Base-by-base conservation (phyloP, 2,329 filamentous ascomycete genomes). In the Pyrenochaeta sp. region DNA sequence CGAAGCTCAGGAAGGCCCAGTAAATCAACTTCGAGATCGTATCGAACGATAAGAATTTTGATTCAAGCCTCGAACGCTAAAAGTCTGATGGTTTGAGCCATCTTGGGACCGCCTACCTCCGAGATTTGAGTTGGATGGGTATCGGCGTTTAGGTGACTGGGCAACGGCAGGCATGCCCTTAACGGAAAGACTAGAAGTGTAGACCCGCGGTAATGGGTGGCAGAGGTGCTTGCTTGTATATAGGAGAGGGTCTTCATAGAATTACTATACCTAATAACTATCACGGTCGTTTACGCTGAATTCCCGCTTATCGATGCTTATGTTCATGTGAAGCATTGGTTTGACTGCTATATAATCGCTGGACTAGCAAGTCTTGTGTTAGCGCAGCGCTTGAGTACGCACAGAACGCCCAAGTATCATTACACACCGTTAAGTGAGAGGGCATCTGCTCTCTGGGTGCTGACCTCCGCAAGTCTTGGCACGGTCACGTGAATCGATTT, bases 1-100 rank as follows among this genome's bases (percentile, higher is more conserved):
- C 86, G n/a, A 69, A 72, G 56, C 52, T 59, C 42, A 66, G 59
- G 54, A 93, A 93, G 84, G 82, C 82, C 2, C 66, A 72, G 66
- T 77, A 75, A 67, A 66, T 9, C 46, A 46, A n/a, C 28, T 7
- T 42, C 19, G 30, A 25, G n/a, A 36, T 25, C 46, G 34, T n/a
- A 37, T 44, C 36, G 9, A 43, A 47, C 42, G 49, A 47, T 7
- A 37, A 28, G 9, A 6, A 42, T 15, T n/a, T 8, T 32, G 19
- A 9, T 19, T 19, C 39, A 24, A 50, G 24, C 24, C 22, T 24
- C 37, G 27, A 19, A 44, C 12, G 42, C 25, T 10, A 6, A 44
- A 28, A 13, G 15, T 39, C 36, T 2, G 22, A 27, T 27, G 24
- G 42, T 27, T 44, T 27, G 7, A 44, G 24, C 42, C 24, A 44